A percentile compares a stretch with the other conserved stretches of the same genome.
These are phyloP conservation scores for Heterobasidion parviporum DNA, from an alignment of 1,284 basidiomycete species.

Conservation along the genomic window DNA sequence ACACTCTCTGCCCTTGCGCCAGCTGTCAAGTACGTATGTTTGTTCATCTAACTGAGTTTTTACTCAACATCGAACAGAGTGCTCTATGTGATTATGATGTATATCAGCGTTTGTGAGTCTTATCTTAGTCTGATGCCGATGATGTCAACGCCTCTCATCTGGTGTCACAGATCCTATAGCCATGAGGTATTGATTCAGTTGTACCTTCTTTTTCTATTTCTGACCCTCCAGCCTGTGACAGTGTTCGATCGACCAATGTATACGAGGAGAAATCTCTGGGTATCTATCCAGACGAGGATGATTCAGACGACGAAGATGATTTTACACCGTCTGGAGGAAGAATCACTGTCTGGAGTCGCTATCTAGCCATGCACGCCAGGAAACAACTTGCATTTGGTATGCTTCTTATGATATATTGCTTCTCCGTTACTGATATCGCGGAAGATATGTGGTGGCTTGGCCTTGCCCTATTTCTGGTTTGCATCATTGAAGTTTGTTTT, in stretches of 20 bases:
- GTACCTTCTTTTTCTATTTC: not conserved
- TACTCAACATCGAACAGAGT: slow-evolving; percentile 40
- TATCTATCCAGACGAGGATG: slow-evolving; percentile 50
- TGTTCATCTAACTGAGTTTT: slow-evolving; percentile 13
- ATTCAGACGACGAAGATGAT: slow-evolving; percentile 35
- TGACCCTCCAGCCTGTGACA: slow-evolving; percentile 16
- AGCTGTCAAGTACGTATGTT: slow-evolving; percentile 55
- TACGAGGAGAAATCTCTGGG: slow-evolving; percentile 90
- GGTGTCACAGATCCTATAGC: slow-evolving; percentile 54
- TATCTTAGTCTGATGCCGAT: not conserved
- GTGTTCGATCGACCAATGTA: slow-evolving; percentile 96
- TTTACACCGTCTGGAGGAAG: slow-evolving; percentile 10
- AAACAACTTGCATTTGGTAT: slow-evolving; percentile 83
- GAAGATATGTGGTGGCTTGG: slow-evolving; percentile 89
- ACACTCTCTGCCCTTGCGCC: slow-evolving; percentile 64
- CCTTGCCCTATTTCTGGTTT: slow-evolving; percentile 71
- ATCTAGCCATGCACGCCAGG: slow-evolving; percentile 74
- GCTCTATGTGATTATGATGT: slow-evolving; percentile 87
- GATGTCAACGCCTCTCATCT: not conserved
- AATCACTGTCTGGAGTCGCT: slow-evolving; percentile 64
- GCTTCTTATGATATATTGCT: slow-evolving; percentile 9
- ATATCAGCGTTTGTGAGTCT: slow-evolving; percentile 63
- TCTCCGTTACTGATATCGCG: not conserved
- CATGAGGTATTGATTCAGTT: slow-evolving; percentile 41
- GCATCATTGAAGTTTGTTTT: slow-evolving; percentile 73